Evolutionary conservation across 345 rosid genomes (phyloP).

Genomic region (Pugionium dolabratum): DNA sequence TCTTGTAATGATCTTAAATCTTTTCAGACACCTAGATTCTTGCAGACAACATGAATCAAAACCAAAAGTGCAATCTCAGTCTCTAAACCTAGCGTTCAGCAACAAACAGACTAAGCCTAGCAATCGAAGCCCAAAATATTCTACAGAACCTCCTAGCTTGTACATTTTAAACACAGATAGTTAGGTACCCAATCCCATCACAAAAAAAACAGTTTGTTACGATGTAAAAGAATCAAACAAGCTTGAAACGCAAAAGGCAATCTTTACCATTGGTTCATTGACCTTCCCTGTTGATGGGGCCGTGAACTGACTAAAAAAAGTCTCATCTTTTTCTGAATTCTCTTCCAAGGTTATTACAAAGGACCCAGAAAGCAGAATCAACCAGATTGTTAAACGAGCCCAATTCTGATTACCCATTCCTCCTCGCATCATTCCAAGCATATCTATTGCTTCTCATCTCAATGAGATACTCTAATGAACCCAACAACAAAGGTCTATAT

Average conservation of each 20-base stretch:
- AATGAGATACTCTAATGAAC: slow-evolving; percentile 25
- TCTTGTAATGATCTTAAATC: too few species aligned
- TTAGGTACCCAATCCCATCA: background rate
- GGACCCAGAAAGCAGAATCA: slow-evolving; percentile 45
- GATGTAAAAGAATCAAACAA: slow-evolving; percentile 7
- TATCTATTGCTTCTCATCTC: slow-evolving; percentile 45
- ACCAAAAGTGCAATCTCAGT: too few species aligned
- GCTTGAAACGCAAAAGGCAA: slow-evolving; percentile 12
- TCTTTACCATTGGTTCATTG: slow-evolving; percentile 57
- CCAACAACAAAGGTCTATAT: background rate
- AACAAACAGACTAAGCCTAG: background rate
- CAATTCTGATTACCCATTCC: slow-evolving; percentile 40
- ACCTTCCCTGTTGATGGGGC: slow-evolving; percentile 55
- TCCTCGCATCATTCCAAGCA: slow-evolving; percentile 37
- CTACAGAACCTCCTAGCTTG: slow-evolving; percentile 17
- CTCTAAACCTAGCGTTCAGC: too few species aligned
- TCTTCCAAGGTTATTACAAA: slow-evolving; percentile 45
- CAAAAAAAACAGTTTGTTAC: background rate
- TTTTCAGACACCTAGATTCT: too few species aligned
- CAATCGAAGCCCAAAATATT: background rate
- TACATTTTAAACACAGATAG: slow-evolving; percentile 6
- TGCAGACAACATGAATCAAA: too few species aligned
- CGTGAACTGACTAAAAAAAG: slow-evolving; percentile 43
- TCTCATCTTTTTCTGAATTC: slow-evolving; percentile 46
- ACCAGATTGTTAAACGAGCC: slow-evolving; percentile 36